phyloP scores from a whole-genome alignment of 2,329 filamentous ascomycete genomes.

The Leptographium wingfieldii region DNA sequence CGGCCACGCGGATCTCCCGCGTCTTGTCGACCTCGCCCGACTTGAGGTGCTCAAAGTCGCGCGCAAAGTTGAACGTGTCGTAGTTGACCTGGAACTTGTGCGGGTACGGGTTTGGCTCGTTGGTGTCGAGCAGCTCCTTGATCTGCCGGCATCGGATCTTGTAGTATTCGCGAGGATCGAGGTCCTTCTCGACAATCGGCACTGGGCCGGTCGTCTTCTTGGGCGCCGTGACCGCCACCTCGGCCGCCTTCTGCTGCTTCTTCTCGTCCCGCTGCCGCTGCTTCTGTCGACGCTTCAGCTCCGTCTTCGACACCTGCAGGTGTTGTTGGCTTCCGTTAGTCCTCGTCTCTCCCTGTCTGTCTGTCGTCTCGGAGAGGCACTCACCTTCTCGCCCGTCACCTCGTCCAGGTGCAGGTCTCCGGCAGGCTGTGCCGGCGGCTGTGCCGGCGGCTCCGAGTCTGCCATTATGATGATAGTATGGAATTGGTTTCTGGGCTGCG shows the following conservation, averaged over 20 bases:
- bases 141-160: conserved; percentile 81
- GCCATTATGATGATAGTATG: conserved; percentile 8
- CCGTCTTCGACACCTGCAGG: conserved; percentile 56
- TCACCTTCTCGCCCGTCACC: conserved; percentile 63
- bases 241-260: conserved; percentile 76
- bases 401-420: conserved; percentile 69
- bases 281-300: conserved; percentile 95
- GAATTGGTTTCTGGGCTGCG: not conserved
- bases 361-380: not conserved
- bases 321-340: not conserved
- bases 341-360: not conserved
- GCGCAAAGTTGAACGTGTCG: conserved; percentile 66
- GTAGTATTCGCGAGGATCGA: conserved; percentile 64
- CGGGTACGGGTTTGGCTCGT: conserved; percentile 75
- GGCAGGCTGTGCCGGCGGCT: conserved; percentile 11
- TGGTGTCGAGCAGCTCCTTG: conserved; percentile 55
- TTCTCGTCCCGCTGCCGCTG: conserved; percentile 72
- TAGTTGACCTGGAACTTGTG: conserved; percentile 87
- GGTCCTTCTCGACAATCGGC: conserved; percentile 43
- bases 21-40: conserved; percentile 75
- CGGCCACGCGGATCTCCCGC: conserved; percentile 63
- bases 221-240: conserved; percentile 35
- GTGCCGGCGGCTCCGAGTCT: conserved; percentile 6
- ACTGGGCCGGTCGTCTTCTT: conserved; percentile 42
- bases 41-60: conserved; percentile 69